Evolutionary conservation across 768 basidiomycete genomes (phyloP).

Genomic region (Phylloporus scabripes): DNA sequence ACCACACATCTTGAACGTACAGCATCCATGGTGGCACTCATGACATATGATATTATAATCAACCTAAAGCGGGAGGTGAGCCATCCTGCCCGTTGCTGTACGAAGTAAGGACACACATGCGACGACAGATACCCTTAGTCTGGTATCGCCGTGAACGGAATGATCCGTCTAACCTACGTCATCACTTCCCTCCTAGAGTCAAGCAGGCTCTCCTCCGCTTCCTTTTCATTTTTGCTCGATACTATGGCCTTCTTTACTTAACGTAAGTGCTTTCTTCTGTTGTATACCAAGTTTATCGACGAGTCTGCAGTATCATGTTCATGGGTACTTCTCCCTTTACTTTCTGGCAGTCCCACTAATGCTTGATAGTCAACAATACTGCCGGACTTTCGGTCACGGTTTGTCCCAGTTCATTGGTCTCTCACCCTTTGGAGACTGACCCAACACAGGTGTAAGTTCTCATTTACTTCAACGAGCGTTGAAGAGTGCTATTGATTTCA

Average conservation of each 20-base stretch:
- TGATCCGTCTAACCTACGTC: neutral
- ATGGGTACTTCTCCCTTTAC: conserved; percentile 5
- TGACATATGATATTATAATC: conserved; percentile 18
- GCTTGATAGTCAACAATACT: conserved; percentile 16
- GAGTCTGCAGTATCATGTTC: conserved; percentile 9
- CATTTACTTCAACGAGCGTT: neutral
- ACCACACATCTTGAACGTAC: neutral
- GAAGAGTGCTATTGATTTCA: neutral
- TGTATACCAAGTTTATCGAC: neutral
- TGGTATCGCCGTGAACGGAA: conserved; percentile 7
- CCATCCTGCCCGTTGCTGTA: neutral
- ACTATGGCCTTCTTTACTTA: conserved; percentile 23
- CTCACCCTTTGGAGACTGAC: neutral
- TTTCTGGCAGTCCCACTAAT: neutral
- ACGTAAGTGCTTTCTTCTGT: conserved; percentile 3
- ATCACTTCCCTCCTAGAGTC: neutral
- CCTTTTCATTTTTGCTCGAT: conserved; percentile 21
- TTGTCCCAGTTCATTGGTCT: neutral
- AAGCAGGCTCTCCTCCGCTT: conserved; percentile 9
- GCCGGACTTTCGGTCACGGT: conserved; percentile 16
- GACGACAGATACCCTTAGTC: conserved; percentile 12
- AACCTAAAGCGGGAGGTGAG: conserved; percentile 19
- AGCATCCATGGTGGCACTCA: conserved; percentile 12
- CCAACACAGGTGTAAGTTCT: conserved; percentile 16
- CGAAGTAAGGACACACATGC: neutral